Percentiles rank a stretch among this genome's conserved stretches.
Evolutionary conservation across 2,329 filamentous ascomycete genomes (phyloP).

Genomic region (Fusarium drepaniforme): DNA sequence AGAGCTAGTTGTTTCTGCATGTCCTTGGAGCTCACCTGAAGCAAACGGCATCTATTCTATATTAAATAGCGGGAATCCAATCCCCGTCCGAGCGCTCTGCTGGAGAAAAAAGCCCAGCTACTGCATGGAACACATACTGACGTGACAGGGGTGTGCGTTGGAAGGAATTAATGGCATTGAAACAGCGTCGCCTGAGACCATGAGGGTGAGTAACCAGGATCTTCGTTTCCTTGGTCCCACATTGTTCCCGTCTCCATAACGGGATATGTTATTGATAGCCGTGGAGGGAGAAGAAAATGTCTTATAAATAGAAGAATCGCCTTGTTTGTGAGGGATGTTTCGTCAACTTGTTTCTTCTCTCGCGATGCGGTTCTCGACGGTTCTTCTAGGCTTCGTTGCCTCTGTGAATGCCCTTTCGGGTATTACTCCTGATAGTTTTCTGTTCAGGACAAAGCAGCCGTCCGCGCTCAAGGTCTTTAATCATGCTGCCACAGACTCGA

Average conservation of each 20-base stretch:
- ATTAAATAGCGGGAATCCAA: not conserved
- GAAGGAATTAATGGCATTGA: slow-evolving; percentile 22
- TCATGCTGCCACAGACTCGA: slow-evolving; percentile 35
- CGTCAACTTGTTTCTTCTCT: not conserved
- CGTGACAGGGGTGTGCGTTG: slow-evolving; percentile 2
- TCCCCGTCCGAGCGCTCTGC: not conserved
- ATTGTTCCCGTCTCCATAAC: not conserved
- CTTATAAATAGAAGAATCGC: slow-evolving; percentile 21
- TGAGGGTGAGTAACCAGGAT: slow-evolving; percentile 30
- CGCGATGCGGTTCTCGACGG: slow-evolving; percentile 35
- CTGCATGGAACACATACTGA: not conserved
- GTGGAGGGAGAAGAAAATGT: not conserved
- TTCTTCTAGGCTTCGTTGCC: slow-evolving; percentile 34
- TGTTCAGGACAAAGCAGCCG: slow-evolving; percentile 29
- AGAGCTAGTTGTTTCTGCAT: not conserved
- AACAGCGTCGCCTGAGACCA: slow-evolving; percentile 22
- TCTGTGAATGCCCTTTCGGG: slow-evolving; percentile 33
- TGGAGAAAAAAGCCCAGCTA: not conserved
- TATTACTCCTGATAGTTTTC: slow-evolving; percentile 29
- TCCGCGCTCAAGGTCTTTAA: slow-evolving; percentile 28
- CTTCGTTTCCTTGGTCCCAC: slow-evolving; percentile 23
- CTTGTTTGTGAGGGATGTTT: not conserved
- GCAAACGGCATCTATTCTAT: not conserved
- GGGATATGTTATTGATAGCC: not conserved
- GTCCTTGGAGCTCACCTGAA: not conserved